A percentile compares a stretch with the other conserved stretches of the same genome.
These are phyloP conservation scores for Hygrocybe punicea DNA, from an alignment of 768 basidiomycete genomes.

Conservation along the genomic window DNA sequence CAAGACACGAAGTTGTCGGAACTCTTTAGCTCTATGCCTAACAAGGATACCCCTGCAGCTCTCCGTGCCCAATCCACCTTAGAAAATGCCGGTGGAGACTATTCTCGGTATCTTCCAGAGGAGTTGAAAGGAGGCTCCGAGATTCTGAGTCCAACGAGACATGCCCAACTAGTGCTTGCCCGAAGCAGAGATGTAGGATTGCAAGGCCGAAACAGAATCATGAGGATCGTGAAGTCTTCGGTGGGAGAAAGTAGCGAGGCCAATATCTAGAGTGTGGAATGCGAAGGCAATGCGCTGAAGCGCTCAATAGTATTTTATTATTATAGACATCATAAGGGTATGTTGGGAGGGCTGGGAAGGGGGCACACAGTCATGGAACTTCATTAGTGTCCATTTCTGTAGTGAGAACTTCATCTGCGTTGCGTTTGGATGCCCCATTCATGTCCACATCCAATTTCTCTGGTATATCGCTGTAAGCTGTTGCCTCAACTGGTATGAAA, in stretches of 20 bases:
- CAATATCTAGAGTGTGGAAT: neutral
- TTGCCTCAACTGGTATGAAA: neutral
- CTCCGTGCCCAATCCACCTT: conserved; percentile 11
- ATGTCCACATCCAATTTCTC: neutral
- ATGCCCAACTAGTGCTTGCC: conserved; percentile 43
- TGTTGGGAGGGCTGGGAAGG: too few species aligned
- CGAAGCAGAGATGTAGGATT: conserved; percentile 43
- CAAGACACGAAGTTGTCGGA: too few species aligned
- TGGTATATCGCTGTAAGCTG: neutral
- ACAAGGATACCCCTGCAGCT: neutral
- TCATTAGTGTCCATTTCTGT: neutral
- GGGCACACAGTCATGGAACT: neutral
- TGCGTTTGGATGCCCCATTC: neutral
- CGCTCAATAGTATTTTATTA: too few species aligned
- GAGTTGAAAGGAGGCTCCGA: conserved; percentile 25
- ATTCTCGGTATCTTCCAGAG: conserved; percentile 43
- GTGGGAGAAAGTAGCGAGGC: neutral
- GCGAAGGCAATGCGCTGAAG: too few species aligned
- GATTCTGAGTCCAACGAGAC: conserved; percentile 40
- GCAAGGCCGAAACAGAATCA: conserved; percentile 36
- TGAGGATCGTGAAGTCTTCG: conserved; percentile 36
- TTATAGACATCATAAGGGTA: neutral
- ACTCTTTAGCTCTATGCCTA: too few species aligned
- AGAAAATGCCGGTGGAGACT: conserved; percentile 46
- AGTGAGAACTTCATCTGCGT: neutral